These are phyloP conservation scores for Linnemannia hyalina DNA, from an alignment of 192 early-diverging fungal genomes.

Conservation along the genomic window DNA sequence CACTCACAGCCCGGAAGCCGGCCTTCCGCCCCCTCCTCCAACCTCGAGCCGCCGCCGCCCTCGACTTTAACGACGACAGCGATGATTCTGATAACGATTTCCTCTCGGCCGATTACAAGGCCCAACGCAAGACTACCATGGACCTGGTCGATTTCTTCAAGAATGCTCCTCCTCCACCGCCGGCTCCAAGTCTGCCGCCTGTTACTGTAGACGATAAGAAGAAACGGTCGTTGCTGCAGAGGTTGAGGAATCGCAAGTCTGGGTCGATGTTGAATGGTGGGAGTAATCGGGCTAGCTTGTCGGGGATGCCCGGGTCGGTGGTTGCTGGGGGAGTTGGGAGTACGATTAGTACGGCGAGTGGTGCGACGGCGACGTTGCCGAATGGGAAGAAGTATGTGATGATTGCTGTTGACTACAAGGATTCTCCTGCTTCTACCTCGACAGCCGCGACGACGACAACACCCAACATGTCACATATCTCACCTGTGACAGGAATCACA, in stretches of 20 bases:
- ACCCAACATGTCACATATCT: not conserved
- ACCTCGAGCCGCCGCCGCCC: conserved; percentile 32
- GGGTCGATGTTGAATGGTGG: not conserved
- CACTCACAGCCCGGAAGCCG: not conserved
- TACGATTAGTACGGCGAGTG: not conserved
- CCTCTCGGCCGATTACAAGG: conserved; percentile 36
- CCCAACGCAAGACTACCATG: conserved; percentile 20
- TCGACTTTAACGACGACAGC: conserved; percentile 39
- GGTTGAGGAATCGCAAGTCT: conserved; percentile 29
- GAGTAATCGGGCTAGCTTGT: not conserved
- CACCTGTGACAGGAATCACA: not conserved
- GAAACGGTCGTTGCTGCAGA: conserved; percentile 35
- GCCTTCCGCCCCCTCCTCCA: conserved; percentile 29
- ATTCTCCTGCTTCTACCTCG: not conserved
- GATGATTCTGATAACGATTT: conserved; percentile 17
- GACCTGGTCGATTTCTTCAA: conserved; percentile 51
- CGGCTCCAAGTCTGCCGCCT: conserved; percentile 5
- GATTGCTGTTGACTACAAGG: conserved; percentile 54
- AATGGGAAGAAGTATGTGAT: conserved; percentile 55
- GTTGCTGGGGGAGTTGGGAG: not conserved
- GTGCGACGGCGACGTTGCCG: conserved; percentile 20
- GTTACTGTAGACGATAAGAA: conserved; percentile 41
- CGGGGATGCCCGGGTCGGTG: not conserved
- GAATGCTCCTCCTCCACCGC: conserved; percentile 28
- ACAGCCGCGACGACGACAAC: not conserved